These are phyloP conservation scores for Colletotrichum sp. DNA, from an alignment of 2,329 filamentous ascomycete genomes.

Conservation along the genomic window DNA sequence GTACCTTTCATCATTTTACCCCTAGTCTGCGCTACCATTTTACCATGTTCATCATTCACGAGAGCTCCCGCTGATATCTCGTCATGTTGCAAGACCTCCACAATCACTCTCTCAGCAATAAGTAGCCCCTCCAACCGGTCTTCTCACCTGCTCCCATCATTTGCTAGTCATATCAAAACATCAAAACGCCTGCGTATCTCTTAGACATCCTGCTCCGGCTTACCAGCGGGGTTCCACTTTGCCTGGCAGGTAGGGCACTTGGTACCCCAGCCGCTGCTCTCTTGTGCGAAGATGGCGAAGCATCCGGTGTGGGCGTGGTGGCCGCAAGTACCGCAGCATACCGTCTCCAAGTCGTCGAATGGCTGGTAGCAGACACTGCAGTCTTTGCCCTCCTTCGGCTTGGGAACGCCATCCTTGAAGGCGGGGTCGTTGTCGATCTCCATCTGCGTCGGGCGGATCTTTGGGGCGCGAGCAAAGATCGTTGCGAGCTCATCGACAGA, in stretches of 20 bases:
- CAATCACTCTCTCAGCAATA: neutral
- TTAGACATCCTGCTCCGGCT: neutral
- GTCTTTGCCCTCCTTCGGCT: neutral
- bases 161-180: neutral
- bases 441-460: neutral
- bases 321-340: conserved; percentile 11
- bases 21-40: neutral
- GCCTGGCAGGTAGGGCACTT: conserved; percentile 1
- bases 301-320: conserved; percentile 8
- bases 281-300: neutral
- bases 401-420: conserved; percentile 10
- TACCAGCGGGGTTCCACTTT: neutral
- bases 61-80: neutral
- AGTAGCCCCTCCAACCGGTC: neutral
- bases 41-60: neutral
- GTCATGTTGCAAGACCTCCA: neutral
- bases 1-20: neutral
- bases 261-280: neutral
- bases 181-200: neutral
- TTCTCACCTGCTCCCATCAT: neutral
- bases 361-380: conserved; percentile 15
- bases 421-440: neutral
- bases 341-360: neutral
- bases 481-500: neutral
- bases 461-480: neutral